Base-by-base conservation (phyloP, 2,329 filamentous ascomycete species). In the Albifimbria verrucaria region DNA sequence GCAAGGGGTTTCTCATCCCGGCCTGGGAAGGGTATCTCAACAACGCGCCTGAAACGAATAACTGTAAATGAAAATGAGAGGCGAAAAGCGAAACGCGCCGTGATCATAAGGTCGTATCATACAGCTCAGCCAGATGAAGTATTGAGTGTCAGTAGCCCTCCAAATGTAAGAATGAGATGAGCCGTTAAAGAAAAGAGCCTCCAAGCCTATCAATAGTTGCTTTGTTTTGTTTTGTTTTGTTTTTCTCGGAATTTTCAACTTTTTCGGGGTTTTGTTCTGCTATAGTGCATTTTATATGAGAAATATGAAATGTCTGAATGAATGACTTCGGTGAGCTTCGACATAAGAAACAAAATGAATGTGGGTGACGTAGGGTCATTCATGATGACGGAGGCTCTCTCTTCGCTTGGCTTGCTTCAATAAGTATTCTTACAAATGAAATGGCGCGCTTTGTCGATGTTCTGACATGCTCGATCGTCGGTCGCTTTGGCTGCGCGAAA, bases 401-500 rank as follows among this genome's bases (percentile, higher is more conserved):
- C 54, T 20, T 48, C 51, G 55, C 49, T 51, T 54, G 45, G 48
- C 50, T 55, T 41, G 49, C 49, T 54, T 52, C 47, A 58, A 61
- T 26, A 49, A 22, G 48, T 50, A 51, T 57, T 53, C 55, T 58
- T 57, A 59, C 25, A 56, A 41, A 23, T 52, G 54, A 50, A 60
- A 45, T 15, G 43, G 54, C 36, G 54, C 52, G 53, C 61, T 65
- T 54, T 60, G 58, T 59, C 56, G 63, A 59, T 55, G 68, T 63
- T 59, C 63, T 49, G 32, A 39, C 11, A 39, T 17, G 32, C 32
- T 39, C 18, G 32, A 39, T 12, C 32, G 32, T 39, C 32, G 32
- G 18, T 12, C 32, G 32, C 32, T 39, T n/a, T 15, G 32, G 32
- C 32, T 39, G 15, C 82, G 77, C 20, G 79, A 78, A 46, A 92